Base-by-base conservation (phyloP, 2,329 filamentous ascomycete genomes). In the Cyanodermella asteris region DNA sequence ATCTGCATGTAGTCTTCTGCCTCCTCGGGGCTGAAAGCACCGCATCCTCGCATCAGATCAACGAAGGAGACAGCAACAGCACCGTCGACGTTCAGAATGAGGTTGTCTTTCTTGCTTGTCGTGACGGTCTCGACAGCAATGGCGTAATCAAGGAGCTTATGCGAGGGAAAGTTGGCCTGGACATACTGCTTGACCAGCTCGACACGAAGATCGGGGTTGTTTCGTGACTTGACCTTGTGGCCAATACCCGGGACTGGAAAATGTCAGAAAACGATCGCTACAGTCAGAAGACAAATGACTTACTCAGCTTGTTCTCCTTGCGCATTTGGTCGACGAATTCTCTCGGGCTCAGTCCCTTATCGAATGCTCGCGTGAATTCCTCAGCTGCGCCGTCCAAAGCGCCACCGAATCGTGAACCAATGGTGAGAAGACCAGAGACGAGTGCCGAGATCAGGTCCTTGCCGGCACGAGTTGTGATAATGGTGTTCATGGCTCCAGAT, bases 401-500 rank as follows among this genome's bases (percentile, higher is more conserved):
- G 72, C 87, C 87, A 68, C 87, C 87, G 53, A 97, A 97, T 35
- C 87, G 76, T 31, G 84, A 93, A 46, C 87, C 87, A 44, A 97
- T 97, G 42, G 87, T 97, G 48, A 97, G 62, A 27, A 97, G 76
- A 80, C 87, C 87, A 43, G 77, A 77, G 29, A 97, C 87, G 35
- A 97, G 67, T 23, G 87, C 76, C 43, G 72, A 82, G 61, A 97
- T 94, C 40, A 97, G 61, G 50, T 97, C 87, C 67, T 97, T 97
- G 53, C 87, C 87, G 35, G 87, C 87, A 76, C 87, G 78, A 31
- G 87, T 97, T 35, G 87, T 97, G 52, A 97, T 94, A 53, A 97
- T 97, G 51, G 87, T 97, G 73, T 97, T 97, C 87, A 97, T 97
- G 53, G 87, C 87, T 67, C 87, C 87, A 42, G 87, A 97, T 42